A percentile compares a stretch with the other conserved stretches of the same genome.
phyloP scores from a whole-genome alignment of 441 rosid genomes.

The Jatropha podagrica region DNA sequence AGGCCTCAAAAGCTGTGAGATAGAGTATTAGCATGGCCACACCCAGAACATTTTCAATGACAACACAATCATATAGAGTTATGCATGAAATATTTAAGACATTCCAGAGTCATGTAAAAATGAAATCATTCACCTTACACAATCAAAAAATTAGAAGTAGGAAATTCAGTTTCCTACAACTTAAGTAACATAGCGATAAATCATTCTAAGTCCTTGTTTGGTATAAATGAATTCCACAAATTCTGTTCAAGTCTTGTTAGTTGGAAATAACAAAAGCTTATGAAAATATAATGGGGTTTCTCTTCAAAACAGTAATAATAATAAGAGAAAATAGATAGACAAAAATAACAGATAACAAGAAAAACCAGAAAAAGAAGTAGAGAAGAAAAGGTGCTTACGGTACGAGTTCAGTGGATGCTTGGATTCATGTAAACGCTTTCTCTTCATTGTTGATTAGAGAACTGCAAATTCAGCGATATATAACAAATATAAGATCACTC shows the following conservation, averaged over 20 bases:
- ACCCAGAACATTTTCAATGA: not conserved
- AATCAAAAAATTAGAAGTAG: not conserved
- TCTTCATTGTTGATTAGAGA: conserved; percentile 41
- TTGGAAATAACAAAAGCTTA: not conserved
- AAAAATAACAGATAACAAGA: not conserved
- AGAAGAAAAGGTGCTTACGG: conserved; percentile 48
- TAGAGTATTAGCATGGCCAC: conserved; percentile 4
- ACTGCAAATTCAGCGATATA: not conserved
- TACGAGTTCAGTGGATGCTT: conserved; percentile 50
- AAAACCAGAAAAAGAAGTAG: not conserved
- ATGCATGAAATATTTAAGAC: not conserved
- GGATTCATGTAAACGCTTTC: conserved; percentile 48
- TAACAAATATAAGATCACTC: not conserved
- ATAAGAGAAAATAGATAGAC: not conserved
- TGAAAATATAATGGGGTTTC: not conserved
- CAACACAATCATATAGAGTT: not conserved
- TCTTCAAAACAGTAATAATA: not conserved
- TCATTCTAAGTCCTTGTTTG: not conserved
- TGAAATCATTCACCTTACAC: not conserved
- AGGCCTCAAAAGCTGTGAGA: conserved; percentile 74
- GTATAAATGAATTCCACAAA: too few relatives aligned
- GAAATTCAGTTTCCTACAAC: not conserved
- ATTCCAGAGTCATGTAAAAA: conserved; percentile 1
- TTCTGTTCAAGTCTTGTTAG: too few relatives aligned
- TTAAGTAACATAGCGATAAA: not conserved